Conservation (phyloP, 2,329 filamentous ascomycete species). For the Acrodontium crateriforme region DNA sequence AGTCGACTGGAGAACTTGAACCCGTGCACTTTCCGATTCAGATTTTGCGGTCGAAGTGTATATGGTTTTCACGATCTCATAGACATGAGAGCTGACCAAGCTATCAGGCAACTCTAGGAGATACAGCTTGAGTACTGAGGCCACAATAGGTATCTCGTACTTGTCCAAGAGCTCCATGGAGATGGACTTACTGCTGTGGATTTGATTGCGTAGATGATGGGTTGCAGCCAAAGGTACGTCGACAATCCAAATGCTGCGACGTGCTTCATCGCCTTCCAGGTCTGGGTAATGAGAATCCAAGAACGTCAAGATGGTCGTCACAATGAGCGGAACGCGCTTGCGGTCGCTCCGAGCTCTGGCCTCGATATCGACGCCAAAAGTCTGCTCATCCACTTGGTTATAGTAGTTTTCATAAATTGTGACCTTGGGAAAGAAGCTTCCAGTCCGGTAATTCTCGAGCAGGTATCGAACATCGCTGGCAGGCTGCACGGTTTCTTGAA, state of each 20-base stretch:
- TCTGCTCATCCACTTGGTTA: constrained; percentile 94
- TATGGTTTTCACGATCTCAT: constrained; percentile 96
- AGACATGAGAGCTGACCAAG: constrained; percentile 94
- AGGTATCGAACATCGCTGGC: constrained; percentile 80
- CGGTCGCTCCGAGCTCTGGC: constrained; percentile 82
- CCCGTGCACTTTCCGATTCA: constrained; percentile 59
- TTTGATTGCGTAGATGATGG: constrained; percentile 64
- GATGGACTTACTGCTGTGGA: constrained; percentile 80
- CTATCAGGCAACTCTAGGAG: constrained; percentile 92
- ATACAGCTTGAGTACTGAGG: constrained; percentile 84
- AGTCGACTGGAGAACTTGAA: constrained; percentile 88
- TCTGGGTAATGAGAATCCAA: constrained; percentile 95
- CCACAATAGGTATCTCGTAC: constrained; percentile 89
- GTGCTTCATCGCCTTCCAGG: constrained; percentile 86
- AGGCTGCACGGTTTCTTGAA: constrained; percentile 97
- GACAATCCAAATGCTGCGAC: constrained; percentile 83
- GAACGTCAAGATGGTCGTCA: constrained; percentile 88
- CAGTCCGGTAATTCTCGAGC: constrained; percentile 92
- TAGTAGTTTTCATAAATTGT: constrained; percentile 98
- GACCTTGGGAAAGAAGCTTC: constrained; percentile 79
- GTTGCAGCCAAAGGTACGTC: constrained; percentile 77
- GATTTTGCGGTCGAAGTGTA: constrained; percentile 74
- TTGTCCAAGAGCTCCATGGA: constrained; percentile 64
- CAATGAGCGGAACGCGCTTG: constrained; percentile 83
- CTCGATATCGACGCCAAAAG: constrained; percentile 95